Base-by-base conservation (phyloP, 2,329 filamentous ascomycete genomes). In the Microsporum canis region DNA sequence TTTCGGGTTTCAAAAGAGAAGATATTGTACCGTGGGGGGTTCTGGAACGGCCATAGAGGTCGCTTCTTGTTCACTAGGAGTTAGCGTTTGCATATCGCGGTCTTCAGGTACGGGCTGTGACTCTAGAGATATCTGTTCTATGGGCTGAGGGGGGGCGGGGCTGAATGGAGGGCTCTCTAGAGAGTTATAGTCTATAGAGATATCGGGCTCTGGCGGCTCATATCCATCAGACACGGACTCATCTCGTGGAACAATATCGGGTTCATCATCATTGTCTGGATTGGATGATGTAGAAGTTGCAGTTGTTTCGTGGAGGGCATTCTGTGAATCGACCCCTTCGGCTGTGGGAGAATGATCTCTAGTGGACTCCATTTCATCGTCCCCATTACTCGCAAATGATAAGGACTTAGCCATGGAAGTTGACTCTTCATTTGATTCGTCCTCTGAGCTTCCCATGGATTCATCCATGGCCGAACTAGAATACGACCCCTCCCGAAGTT, bases 131-230 rank as follows among this genome's bases (percentile, higher is more conserved):
- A 63, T 62, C 29, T 65, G 60, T 60, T 73, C 70, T 63, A 71
- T 58, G 17, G 69, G 64, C 43, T 70, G 68, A 47, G 71, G 71
- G 60, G 74, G 72, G 45, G 71, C 72, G 55, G 76, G 74, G 59
- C 73, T 77, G 67, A 77, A 77, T 45, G 76, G 73, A 45, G 76
- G 74, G 29, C 75, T 76, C 61, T 72, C 71, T 43, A 64, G 64
- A 17, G 69, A 70, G 57, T 67, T 66, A 57, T 67, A 63, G 41
- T 69, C 70, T 23, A 63, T 61, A 34, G 67, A 64, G 23, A 64
- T 62, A 49, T 71, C 70, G n/a, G 73, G 70, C 63, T 76, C 75
- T 23, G 80, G 80, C 56, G 82, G 82, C 64, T 85, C 81, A 66
- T 84, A 84, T 57, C 73, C 78, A 62, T 84, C 82, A 1, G 80